These are phyloP conservation scores for Solanum ahanhuiri DNA, from an alignment of 257 asterid genomes.

Conservation along the genomic window DNA sequence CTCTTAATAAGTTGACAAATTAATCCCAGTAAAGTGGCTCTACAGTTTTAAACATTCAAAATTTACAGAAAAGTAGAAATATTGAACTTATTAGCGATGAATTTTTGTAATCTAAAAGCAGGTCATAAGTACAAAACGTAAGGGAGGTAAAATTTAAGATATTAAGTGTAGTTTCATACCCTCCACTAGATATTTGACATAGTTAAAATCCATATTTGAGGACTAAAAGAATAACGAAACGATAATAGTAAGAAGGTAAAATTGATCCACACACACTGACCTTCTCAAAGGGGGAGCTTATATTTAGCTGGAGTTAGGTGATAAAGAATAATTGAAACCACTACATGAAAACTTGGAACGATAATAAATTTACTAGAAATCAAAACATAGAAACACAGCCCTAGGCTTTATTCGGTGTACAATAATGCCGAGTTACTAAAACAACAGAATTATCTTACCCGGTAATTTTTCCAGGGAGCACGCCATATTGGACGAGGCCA, in stretches of 20 bases:
- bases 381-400: neutral
- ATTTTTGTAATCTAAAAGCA: neutral
- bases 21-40: neutral
- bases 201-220: neutral
- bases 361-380: neutral
- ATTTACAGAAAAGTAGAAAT: neutral
- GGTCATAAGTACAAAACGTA: neutral
- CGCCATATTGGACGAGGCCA: slow-evolving; percentile 99
- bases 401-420: neutral
- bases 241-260: neutral
- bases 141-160: neutral
- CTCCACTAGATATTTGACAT: neutral
- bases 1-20: neutral
- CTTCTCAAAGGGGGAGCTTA: neutral
- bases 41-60: neutral
- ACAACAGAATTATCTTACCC: slow-evolving; percentile 39
- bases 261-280: neutral
- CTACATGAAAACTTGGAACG: neutral
- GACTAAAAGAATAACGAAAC: neutral
- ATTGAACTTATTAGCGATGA: neutral
- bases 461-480: slow-evolving; percentile 94
- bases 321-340: neutral
- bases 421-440: neutral
- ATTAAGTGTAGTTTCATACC: neutral
- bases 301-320: neutral